Base-by-base conservation (phyloP, 106 monocot genomes). In the Allium fistulosum region DNA sequence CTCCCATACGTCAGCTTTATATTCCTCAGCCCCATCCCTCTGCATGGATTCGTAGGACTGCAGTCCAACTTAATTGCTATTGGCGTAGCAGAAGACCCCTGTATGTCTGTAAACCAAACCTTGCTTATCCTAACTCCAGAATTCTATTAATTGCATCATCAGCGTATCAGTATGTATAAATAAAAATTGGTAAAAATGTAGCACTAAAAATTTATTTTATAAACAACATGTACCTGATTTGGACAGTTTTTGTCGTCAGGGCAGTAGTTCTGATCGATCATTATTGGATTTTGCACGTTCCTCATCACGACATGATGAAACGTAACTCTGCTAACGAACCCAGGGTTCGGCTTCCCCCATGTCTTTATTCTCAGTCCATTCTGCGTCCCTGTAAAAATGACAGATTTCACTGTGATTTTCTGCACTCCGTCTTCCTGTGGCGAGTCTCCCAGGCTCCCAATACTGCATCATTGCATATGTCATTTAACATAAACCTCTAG, bases 191-290 rank as follows among this genome's bases (percentile, higher is more conserved):
- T 14, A 58, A 7, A 11, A 0, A 58, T 7, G 2, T 16, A 11
- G 0, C 6, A 8, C 3, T 58, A 11, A 16, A 18, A n/a, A n/a
- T 14, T 58, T 16, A 0, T 18, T 7, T 11, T 7, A 2, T 16
- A 7, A 14, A 14, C 7, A 18, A 16, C 10, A 16, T 18, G 58
- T 55, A 80, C 80, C 76, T 82, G 58, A 37, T n/a, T 26, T 7
- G 82, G 82, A 61, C 82, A 82, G 59, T 60, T 17, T 9, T 12
- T 47, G n/a, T 67, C 16, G 10, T 69, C 12, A 10, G 78, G 78
- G 49, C 83, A 83, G 78, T 83, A 83, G 63, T 83, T 83, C 46
- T 83, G 83, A 46, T 78, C 71, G 14, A 83, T 58, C 65, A 83
- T 53, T 15, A 78, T 75, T 5, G 83, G 83, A 17, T 83, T 83